Base-by-base conservation (phyloP, 148 eudicot genomes). In the Hydrangea macrophylla region DNA sequence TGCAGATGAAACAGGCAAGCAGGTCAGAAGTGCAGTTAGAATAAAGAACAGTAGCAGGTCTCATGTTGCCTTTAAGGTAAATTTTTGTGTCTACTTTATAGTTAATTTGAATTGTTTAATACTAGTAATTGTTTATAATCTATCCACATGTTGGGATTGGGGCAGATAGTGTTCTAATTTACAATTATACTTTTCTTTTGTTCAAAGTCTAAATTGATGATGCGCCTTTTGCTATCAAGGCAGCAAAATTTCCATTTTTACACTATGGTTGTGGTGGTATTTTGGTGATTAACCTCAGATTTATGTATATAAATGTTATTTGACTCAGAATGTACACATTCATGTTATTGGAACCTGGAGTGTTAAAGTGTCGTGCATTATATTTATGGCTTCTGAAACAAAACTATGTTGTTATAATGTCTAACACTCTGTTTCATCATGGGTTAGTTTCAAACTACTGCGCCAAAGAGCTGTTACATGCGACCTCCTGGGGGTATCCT, bases 31-130 rank as follows among this genome's bases (percentile, higher is more conserved):
- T 73, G 97, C 97, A 62, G 85, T 92, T 65, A 83, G 72, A 71
- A 92, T 89, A 24, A 92, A 89, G 73, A 91, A 92, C 69, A 79
- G 83, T 0, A 85, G 92, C 85, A 89, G 76, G 76, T 93, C 92
- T 62, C 87, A 81, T 56, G 96, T 90, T 44, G 98, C 98, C 50
- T 93, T 93, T 76, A 93, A 93, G 96, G 98, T 90, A 83, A 64
- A n/a, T n/a, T n/a, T n/a, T 24, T 45, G 48, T 28, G 31, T 7
- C n/a, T n/a, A n/a, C 32, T 62, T 50, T 26, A 17, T 42, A 50
- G 55, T 57, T 55, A 51, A 5, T 54, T 44, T 8, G 56, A 4
- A 69, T 60, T 36, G 26, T 48, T 51, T n/a, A n/a, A n/a, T n/a
- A n/a, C n/a, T n/a, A n/a, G n/a, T n/a, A n/a, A n/a, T n/a, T n/a